Percentiles rank a stretch among this genome's conserved stretches.
Conservation (phyloP, 768 basidiomycete genomes). For the Podaxis pistillaris region DNA sequence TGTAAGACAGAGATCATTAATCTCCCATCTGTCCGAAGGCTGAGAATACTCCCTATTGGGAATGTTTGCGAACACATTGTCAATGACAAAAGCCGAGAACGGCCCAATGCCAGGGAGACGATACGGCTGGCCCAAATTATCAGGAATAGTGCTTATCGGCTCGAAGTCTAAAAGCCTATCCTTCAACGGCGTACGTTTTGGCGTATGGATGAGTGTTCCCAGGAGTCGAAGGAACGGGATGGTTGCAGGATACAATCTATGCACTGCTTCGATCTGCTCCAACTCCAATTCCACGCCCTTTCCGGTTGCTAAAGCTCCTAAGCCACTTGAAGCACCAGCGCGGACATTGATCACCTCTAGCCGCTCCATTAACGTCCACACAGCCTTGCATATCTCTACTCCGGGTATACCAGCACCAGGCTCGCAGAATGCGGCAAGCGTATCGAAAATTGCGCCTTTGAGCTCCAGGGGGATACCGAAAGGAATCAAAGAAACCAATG, state of each 20-base stretch:
- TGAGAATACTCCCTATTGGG: constrained; percentile 71
- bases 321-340: constrained; percentile 33
- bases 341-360: constrained; percentile 82
- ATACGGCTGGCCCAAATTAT: constrained; percentile 76
- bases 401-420: constrained; percentile 74
- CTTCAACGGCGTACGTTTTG: constrained; percentile 65
- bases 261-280: constrained; percentile 80
- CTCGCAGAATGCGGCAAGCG: constrained; percentile 78
- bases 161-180: constrained; percentile 59
- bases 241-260: constrained; percentile 83
- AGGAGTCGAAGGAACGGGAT: constrained; percentile 86
- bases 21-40: constrained; percentile 80
- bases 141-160: constrained; percentile 73
- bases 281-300: constrained; percentile 86
- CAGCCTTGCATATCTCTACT: constrained; percentile 76
- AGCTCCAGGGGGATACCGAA: constrained; percentile 85
- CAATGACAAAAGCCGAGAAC: constrained; percentile 83
- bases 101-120: constrained; percentile 79
- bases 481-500: constrained; percentile 75
- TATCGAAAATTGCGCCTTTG: constrained; percentile 82
- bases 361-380: constrained; percentile 85
- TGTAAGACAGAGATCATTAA: constrained; percentile 80
- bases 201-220: constrained; percentile 78
- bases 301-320: constrained; percentile 50
- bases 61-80: constrained; percentile 83